Conservation (phyloP, 177 flowering plant species). For the Vitis hybrid region DNA sequence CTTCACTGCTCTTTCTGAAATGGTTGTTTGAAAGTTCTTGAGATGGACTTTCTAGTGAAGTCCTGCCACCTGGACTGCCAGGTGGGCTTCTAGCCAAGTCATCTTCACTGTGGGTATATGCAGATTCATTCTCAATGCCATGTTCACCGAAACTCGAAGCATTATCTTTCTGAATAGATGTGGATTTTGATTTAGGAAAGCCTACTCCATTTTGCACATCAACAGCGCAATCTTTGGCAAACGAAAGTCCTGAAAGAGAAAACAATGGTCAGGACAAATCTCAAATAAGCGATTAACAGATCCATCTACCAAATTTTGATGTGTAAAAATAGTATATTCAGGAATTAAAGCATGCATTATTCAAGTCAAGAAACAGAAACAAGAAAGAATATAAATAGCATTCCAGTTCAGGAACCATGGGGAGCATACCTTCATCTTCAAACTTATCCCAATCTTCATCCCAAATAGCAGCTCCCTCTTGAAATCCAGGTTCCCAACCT, state of each 20-base stretch:
- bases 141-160: slow-evolving; percentile 31
- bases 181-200: slow-evolving; percentile 31
- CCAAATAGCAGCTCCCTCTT: slow-evolving; percentile 75
- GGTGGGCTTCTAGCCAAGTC: slow-evolving; percentile 53
- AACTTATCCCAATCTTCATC: slow-evolving; percentile 99
- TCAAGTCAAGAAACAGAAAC: background rate
- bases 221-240: slow-evolving; percentile 56
- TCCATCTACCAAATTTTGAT: background rate
- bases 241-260: slow-evolving; percentile 46
- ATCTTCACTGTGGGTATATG: slow-evolving; percentile 59
- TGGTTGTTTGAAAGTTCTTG: slow-evolving; percentile 24
- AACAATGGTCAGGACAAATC: background rate
- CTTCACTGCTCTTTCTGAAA: slow-evolving; percentile 25
- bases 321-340: background rate
- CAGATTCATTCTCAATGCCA: slow-evolving; percentile 37
- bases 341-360: background rate
- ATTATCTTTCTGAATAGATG: slow-evolving; percentile 29
- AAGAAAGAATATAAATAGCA: background rate
- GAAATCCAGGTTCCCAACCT: slow-evolving; percentile 77
- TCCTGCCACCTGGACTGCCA: slow-evolving; percentile 47
- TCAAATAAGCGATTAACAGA: background rate
- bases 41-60: slow-evolving; percentile 30
- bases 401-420: slow-evolving; percentile 3
- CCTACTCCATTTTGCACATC: slow-evolving; percentile 43
- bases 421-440: slow-evolving; percentile 82